Evolutionary conservation across 495 filamentous ascomycete species (phyloP).

Genomic region (Copromyces sp.): DNA sequence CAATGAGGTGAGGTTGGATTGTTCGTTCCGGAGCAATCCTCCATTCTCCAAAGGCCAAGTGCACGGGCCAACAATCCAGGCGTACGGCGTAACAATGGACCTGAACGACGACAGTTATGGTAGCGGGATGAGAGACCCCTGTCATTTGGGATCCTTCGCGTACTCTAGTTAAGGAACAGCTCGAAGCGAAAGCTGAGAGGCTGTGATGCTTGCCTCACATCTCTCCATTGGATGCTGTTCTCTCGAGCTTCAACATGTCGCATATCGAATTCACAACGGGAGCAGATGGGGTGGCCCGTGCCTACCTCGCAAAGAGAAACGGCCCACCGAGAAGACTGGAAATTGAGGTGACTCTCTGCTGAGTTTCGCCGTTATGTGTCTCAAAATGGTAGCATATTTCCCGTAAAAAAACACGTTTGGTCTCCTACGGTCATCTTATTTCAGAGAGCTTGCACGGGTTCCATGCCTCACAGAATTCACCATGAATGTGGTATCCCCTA

Average conservation of each 20-base stretch:
- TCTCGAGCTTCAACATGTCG: background rate
- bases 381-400: background rate
- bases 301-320: background rate
- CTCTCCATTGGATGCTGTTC: background rate
- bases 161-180: background rate
- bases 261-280: background rate
- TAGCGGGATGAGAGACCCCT: background rate
- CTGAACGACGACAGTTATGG: background rate
- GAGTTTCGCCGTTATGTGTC: background rate
- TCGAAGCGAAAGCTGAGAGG: background rate
- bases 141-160: background rate
- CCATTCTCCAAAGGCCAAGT: background rate
- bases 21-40: background rate
- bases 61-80: background rate
- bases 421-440: background rate
- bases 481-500: background rate
- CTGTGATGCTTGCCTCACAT: background rate
- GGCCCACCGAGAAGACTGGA: background rate
- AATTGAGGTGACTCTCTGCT: background rate
- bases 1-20: background rate
- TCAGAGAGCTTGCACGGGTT: background rate
- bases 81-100: background rate
- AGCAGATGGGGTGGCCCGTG: background rate
- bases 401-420: background rate
- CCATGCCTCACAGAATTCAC: background rate